Evolutionary conservation across 2,329 filamentous ascomycete species (phyloP), one percentile per base, ranked within the genome.

Genomic region (Penicillium brevicompactum): DNA sequence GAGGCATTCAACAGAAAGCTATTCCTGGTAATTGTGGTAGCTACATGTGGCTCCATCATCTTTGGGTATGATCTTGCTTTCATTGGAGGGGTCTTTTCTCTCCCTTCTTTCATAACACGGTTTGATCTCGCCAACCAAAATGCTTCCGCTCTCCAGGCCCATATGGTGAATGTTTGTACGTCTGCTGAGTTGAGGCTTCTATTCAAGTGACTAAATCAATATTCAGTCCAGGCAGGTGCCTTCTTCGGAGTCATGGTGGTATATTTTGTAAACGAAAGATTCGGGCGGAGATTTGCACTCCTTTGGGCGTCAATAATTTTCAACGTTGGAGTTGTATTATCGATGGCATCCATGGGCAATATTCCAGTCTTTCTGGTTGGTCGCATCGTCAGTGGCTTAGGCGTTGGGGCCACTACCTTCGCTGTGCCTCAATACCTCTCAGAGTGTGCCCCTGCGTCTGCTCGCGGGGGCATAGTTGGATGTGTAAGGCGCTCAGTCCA

Each of bases 301-400:
- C 76, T 87, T 24, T 68, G 76, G 32, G 80, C 82, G 5, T 83
- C 84, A 27, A 46, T 79, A 2, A 68, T 87, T 41, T 84, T 85
- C 31, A 79, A 80, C 37, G 57, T 84, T 14, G 87, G 87, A 34
- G 83, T 85, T 46, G 68, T 87, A 47, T 78, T 89, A 59, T 87
- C 89, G 71, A 80, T 83, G 46, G 76, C 79, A 7, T 82, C 84
- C 18, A 76, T 76, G 21, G 86, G 85, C 8, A 77, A 80, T 41
- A 69, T 88, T 32, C 71, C 78, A 5, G 74, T 81, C 60, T 85
- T 89, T 75, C 89, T 87, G 63, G 74, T 86, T 54, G 87, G 86
- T 22, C 78, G 86, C 61, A 80, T 72, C 31, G 70, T 75, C 45
- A 56, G 56, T n/a, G 58, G 58, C 13, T 51, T 59, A 56, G 73